These are phyloP conservation scores for Fusarium algeriense DNA, from an alignment of 2,329 filamentous ascomycete species.

Conservation along the genomic window DNA sequence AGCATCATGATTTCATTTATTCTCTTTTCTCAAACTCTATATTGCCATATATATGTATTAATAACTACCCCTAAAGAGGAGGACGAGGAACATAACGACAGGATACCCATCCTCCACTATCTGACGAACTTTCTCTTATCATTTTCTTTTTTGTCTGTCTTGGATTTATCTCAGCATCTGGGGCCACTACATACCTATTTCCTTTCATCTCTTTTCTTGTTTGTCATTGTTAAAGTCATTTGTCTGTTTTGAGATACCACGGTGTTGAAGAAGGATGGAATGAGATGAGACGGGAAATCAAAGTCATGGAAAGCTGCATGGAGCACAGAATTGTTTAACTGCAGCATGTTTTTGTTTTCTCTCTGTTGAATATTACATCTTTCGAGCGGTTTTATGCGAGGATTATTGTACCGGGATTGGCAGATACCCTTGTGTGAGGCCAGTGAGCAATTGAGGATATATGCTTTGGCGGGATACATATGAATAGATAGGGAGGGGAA, in stretches of 20 bases:
- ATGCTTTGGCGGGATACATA: conserved; percentile 21
- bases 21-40: conserved; percentile 21
- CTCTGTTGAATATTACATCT: conserved; percentile 38
- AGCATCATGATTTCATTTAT: conserved; percentile 36
- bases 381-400: conserved; percentile 28
- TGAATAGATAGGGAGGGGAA: conserved; percentile 31
- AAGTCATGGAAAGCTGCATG: conserved; percentile 24
- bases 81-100: conserved; percentile 45
- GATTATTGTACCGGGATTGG: conserved; percentile 37
- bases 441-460: conserved; percentile 11
- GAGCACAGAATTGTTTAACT: conserved; percentile 24
- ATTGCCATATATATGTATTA: conserved; percentile 43
- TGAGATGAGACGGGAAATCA: conserved; percentile 28
- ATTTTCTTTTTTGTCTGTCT: conserved; percentile 22
- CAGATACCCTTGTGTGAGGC: conserved; percentile 38
- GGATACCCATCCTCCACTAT: conserved; percentile 42
- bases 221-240: conserved; percentile 17
- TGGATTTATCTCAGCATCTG: conserved; percentile 28
- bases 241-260: conserved; percentile 48
- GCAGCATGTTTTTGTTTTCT: conserved; percentile 23
- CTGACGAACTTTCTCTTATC: conserved; percentile 37
- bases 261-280: conserved; percentile 44
- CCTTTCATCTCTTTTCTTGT: conserved; percentile 12
- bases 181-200: conserved; percentile 25
- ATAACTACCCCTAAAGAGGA: conserved; percentile 40